These are phyloP conservation scores for Starmera quercuum DNA, from an alignment of 805 yeast species.

Conservation along the genomic window DNA sequence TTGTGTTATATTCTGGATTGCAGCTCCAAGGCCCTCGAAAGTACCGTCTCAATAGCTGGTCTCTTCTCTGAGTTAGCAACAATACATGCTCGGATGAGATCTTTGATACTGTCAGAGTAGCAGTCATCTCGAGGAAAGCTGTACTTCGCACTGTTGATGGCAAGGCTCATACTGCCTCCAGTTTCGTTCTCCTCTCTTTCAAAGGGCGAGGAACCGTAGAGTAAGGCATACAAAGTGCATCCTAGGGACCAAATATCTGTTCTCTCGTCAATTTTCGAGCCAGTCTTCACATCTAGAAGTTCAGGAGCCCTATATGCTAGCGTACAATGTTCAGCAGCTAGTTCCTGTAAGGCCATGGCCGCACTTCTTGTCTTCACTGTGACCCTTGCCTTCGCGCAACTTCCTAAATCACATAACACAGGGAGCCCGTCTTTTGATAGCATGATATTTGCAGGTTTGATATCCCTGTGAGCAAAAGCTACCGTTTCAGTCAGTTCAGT, in stretches of 20 bases:
- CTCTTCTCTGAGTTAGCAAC: slow-evolving; percentile 52
- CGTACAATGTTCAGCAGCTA: slow-evolving; percentile 79
- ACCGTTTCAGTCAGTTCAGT: slow-evolving; percentile 50
- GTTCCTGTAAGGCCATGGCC: slow-evolving; percentile 71
- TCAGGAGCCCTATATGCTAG: slow-evolving; percentile 90
- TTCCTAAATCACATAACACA: slow-evolving; percentile 79
- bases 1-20: slow-evolving; percentile 14
- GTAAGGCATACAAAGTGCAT: slow-evolving; percentile 67
- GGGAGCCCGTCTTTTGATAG: slow-evolving; percentile 66
- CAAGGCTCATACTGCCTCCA: slow-evolving; percentile 77
- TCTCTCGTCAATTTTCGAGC: slow-evolving; percentile 57
- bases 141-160: slow-evolving; percentile 62
- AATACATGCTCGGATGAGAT: slow-evolving; percentile 53
- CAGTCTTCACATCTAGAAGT: slow-evolving; percentile 66
- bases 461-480: slow-evolving; percentile 79
- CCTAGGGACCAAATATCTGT: slow-evolving; percentile 93
- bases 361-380: slow-evolving; percentile 51
- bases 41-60: slow-evolving; percentile 55
- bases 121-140: slow-evolving; percentile 23
- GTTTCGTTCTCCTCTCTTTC: slow-evolving; percentile 72
- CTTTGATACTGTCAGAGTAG: slow-evolving; percentile 50
- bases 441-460: slow-evolving; percentile 89
- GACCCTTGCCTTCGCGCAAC: slow-evolving; percentile 58
- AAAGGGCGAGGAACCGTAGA: slow-evolving; percentile 81
- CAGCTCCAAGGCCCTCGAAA: slow-evolving; percentile 39